Evolutionary conservation across 495 filamentous ascomycete genomes (phyloP).

Genomic region (Hypoxylon subgilvum): DNA sequence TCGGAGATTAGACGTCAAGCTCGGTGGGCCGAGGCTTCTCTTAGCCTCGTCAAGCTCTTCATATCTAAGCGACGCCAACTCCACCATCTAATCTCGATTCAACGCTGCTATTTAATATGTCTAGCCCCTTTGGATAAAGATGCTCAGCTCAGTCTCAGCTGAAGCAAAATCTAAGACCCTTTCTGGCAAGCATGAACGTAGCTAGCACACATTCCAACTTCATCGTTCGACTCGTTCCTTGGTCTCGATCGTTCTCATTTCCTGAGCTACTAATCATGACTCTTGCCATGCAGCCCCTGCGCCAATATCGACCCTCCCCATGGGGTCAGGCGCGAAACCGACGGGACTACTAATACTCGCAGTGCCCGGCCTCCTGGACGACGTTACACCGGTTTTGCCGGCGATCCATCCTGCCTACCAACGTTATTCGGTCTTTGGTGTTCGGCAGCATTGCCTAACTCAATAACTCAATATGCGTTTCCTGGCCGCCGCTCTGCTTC

Average conservation of each 20-base stretch:
- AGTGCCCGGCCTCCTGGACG: neutral
- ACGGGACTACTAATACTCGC: constrained; percentile 9
- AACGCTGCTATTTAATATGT: constrained; percentile 12
- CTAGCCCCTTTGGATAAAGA: constrained; percentile 24
- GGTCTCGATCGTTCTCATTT: constrained; percentile 25
- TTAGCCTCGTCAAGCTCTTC: constrained; percentile 15
- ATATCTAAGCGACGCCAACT: constrained; percentile 8
- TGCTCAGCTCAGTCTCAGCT: constrained; percentile 23
- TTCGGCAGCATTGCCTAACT: neutral
- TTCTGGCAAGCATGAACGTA: constrained; percentile 16
- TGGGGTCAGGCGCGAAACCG: constrained; percentile 9
- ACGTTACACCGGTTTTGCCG: neutral
- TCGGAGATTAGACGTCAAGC: neutral
- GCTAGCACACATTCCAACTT: constrained; percentile 15
- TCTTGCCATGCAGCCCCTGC: constrained; percentile 1
- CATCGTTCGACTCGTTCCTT: constrained; percentile 9
- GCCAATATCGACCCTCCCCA: neutral
- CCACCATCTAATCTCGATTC: constrained; percentile 21
- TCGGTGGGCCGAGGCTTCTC: constrained; percentile 11
- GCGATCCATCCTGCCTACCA: neutral
- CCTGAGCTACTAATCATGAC: constrained; percentile 22
- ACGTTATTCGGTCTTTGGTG: neutral
- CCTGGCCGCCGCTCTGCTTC: constrained; percentile 6
- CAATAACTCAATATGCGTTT: constrained; percentile 33
- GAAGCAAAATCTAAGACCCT: constrained; percentile 30